A percentile compares a stretch with the other conserved stretches of the same genome.
Conservation (phyloP, 2,329 filamentous ascomycete genomes). For the Chaetoscypha palmicola region DNA sequence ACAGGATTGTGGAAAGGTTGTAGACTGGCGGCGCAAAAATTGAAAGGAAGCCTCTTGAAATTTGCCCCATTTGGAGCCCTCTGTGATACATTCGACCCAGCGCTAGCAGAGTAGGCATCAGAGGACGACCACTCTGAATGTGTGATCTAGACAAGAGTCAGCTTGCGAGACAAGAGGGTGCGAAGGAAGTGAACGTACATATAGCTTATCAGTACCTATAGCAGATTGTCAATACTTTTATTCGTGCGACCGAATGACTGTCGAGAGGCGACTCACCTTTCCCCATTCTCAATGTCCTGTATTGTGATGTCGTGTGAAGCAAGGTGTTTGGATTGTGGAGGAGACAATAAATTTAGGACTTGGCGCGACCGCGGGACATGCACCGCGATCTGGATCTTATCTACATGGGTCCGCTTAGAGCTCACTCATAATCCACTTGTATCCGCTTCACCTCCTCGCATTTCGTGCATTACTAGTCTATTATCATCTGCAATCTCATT, state of each 20-base stretch:
- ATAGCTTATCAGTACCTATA: conserved; percentile 48
- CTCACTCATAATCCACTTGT: no score
- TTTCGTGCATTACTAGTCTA: no score
- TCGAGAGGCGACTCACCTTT: conserved; percentile 25
- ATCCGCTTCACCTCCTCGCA: no score
- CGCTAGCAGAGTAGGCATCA: conserved; percentile 79
- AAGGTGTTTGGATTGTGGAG: no score
- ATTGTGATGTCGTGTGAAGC: no score
- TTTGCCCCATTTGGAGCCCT: conserved; percentile 50
- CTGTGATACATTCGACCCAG: conserved; percentile 60
- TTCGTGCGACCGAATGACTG: no score
- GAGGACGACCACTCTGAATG: conserved; percentile 96
- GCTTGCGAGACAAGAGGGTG: background rate
- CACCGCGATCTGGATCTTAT: no score
- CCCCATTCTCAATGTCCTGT: conserved; percentile 25
- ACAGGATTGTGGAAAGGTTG: conserved; percentile 94
- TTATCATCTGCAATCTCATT: no score
- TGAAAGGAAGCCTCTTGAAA: conserved; percentile 91
- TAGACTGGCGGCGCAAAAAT: conserved; percentile 92
- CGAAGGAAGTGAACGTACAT: conserved; percentile 17
- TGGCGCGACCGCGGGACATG: no score
- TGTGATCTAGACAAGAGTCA: conserved; percentile 58
- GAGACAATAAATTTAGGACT: no score
- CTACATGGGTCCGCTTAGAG: no score
- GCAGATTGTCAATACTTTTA: no score